phyloP scores from a whole-genome alignment of 768 basidiomycete species.

The Pulveroboletus frians region DNA sequence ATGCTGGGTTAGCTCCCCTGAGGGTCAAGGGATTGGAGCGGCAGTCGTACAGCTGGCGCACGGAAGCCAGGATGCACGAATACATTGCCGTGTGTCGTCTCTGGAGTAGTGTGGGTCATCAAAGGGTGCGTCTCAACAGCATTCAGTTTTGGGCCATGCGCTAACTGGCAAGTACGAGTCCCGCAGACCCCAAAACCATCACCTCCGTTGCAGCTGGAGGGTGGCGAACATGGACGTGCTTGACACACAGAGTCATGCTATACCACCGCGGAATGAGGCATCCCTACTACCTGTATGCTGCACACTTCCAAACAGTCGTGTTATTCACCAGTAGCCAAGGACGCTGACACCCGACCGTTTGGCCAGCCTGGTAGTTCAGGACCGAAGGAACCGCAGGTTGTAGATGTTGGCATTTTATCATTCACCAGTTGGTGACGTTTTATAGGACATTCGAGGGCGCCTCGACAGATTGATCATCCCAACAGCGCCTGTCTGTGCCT shows the following conservation, averaged over 20 bases:
- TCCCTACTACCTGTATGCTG: background rate
- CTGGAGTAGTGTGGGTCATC: background rate
- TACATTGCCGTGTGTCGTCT: background rate
- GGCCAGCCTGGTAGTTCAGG: background rate
- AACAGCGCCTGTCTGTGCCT: background rate
- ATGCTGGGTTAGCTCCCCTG: background rate
- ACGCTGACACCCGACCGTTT: background rate
- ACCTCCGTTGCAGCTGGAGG: background rate
- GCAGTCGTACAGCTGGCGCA: background rate
- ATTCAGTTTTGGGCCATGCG: too few relatives aligned
- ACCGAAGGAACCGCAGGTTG: constrained; percentile 3
- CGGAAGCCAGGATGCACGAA: background rate
- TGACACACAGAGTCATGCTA: background rate
- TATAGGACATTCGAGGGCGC: constrained; percentile 9
- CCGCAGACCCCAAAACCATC: background rate
- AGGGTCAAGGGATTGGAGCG: constrained; percentile 6
- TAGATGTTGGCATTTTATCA: background rate
- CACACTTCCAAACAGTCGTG: background rate
- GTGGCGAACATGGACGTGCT: background rate
- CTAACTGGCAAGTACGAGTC: background rate
- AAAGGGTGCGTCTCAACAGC: too few relatives aligned
- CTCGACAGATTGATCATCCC: constrained; percentile 14
- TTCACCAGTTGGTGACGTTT: background rate
- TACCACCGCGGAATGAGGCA: background rate
- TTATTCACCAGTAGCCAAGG: constrained; percentile 11